phyloP scores from a whole-genome alignment of 2,329 filamentous ascomycete species.

The Paradendryphiella salina region DNA sequence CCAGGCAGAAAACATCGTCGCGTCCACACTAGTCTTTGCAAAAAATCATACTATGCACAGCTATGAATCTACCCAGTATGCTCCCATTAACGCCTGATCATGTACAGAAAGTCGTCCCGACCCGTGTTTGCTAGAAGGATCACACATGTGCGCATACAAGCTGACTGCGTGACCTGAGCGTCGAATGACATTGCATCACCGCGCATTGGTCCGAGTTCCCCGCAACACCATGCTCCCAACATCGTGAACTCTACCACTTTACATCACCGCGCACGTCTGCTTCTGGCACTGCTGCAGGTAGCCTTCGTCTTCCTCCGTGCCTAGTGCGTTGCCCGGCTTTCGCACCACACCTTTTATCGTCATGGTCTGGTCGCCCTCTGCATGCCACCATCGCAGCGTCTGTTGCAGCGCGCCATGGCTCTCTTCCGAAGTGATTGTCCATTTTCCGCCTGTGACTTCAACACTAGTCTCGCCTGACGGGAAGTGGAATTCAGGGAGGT shows the following conservation, averaged over 20 bases:
- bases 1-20: slow-evolving; percentile 3
- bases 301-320: slow-evolving; percentile 70
- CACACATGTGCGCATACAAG: slow-evolving; percentile 15
- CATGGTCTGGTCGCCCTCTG: slow-evolving; percentile 78
- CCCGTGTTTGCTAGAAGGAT: slow-evolving; percentile 3
- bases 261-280: slow-evolving; percentile 53
- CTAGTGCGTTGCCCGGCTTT: slow-evolving; percentile 52
- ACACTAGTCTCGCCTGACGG: slow-evolving; percentile 73
- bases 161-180: slow-evolving; percentile 39
- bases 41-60: slow-evolving; percentile 1
- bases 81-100: not conserved
- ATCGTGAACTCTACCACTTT: slow-evolving; percentile 4
- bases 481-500: slow-evolving; percentile 90
- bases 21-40: not conserved
- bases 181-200: slow-evolving; percentile 36
- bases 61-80: not conserved
- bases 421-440: slow-evolving; percentile 78
- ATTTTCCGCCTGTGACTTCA: slow-evolving; percentile 81
- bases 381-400: slow-evolving; percentile 89
- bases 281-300: slow-evolving; percentile 69
- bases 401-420: slow-evolving; percentile 71
- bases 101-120: not conserved
- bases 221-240: slow-evolving; percentile 16
- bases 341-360: slow-evolving; percentile 74
- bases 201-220: slow-evolving; percentile 12